These are phyloP conservation scores for Hanseniaspora thailandica DNA, from an alignment of 805 yeast species.

Conservation along the genomic window DNA sequence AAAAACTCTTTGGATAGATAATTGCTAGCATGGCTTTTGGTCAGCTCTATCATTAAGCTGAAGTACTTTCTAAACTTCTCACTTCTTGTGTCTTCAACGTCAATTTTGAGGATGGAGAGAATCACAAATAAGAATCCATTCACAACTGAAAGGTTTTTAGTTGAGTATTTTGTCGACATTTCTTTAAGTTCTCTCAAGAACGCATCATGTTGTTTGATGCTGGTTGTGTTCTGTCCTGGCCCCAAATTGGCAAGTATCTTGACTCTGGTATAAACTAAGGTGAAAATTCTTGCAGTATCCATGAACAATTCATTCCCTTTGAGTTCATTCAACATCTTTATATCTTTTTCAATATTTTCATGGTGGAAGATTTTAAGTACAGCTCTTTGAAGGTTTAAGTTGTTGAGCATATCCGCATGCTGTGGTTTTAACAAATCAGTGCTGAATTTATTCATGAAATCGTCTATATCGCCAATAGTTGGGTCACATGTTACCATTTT, in stretches of 20 bases:
- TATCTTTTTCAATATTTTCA: not conserved
- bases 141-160: not conserved
- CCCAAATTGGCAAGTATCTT: too few species aligned
- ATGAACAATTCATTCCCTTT: not conserved
- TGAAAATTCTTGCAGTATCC: too few species aligned
- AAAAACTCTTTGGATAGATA: too few species aligned
- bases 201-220: not conserved
- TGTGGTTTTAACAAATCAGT: not conserved
- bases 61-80: constrained; percentile 3
- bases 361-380: not conserved
- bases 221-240: not conserved
- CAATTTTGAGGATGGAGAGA: not conserved
- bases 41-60: not conserved
- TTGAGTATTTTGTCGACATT: not conserved
- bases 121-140: constrained; percentile 2
- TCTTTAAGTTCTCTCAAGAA: not conserved
- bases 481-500: not conserved
- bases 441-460: not conserved
- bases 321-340: not conserved
- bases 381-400: not conserved
- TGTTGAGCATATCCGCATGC: not conserved
- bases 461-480: not conserved
- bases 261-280: too few species aligned
- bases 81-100: not conserved
- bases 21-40: too few species aligned